Evolutionary conservation across 108 stramenopile genomes (phyloP).

Genomic region (Skeletonema tropicum): DNA sequence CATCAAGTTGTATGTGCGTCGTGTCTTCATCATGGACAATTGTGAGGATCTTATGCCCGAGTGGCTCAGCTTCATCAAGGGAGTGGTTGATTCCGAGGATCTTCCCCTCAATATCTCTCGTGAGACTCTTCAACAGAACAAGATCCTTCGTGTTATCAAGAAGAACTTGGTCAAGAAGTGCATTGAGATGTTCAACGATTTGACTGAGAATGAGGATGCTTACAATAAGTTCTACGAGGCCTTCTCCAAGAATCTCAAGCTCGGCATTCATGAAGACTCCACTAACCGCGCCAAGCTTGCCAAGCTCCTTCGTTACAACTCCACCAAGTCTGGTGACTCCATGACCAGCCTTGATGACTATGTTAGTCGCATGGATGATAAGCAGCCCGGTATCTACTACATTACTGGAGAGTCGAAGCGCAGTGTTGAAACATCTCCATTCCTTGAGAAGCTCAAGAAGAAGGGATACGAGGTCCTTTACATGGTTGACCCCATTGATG

Average conservation of each 20-base stretch:
- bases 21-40: conserved; percentile 99
- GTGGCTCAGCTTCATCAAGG: conserved; percentile 98
- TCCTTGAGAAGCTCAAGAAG: conserved; percentile 99
- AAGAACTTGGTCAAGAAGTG: conserved; percentile 99
- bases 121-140: conserved; percentile 99
- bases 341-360: conserved; percentile 99
- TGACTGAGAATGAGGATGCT: conserved; percentile 98
- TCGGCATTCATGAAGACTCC: conserved; percentile 99
- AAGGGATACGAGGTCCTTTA: conserved; percentile 99
- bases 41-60: conserved; percentile 99
- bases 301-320: conserved; percentile 98
- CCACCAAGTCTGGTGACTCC: conserved; percentile 99
- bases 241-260: conserved; percentile 99
- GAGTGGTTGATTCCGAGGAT: conserved; percentile 99
- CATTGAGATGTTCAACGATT: conserved; percentile 99
- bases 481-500: conserved; percentile 99
- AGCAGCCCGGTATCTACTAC: conserved; percentile 99
- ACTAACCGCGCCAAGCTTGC: conserved; percentile 99
- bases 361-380: conserved; percentile 97
- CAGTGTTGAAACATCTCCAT: conserved; percentile 98
- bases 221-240: conserved; percentile 99
- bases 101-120: conserved; percentile 99
- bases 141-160: conserved; percentile 99
- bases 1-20: conserved; percentile 99
- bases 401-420: conserved; percentile 99